Evolutionary conservation across 2,329 filamentous ascomycete species (phyloP).

Genomic region (Aspergillus carbonarius): DNA sequence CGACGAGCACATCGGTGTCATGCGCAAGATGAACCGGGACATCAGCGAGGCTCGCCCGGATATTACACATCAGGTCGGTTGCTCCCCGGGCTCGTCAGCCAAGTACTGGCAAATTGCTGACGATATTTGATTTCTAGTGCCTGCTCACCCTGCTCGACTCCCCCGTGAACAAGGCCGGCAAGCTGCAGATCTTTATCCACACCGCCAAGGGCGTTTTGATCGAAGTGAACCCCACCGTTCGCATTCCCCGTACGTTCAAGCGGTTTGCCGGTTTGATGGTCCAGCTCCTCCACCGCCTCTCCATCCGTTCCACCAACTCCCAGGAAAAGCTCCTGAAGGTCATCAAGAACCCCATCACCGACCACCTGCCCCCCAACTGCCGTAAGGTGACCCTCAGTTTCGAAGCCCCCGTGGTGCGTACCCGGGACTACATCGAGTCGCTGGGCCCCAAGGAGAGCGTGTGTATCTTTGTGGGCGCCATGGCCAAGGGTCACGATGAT

Average conservation of each 20-base stretch:
- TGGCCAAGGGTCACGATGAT: constrained; percentile 95
- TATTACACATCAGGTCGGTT: constrained; percentile 92
- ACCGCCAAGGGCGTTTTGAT: constrained; percentile 97
- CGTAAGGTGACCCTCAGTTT: constrained; percentile 97
- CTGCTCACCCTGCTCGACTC: constrained; percentile 95
- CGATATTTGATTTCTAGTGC: constrained; percentile 62
- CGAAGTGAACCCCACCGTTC: constrained; percentile 95
- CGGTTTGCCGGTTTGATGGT: constrained; percentile 99
- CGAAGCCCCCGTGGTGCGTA: constrained; percentile 81
- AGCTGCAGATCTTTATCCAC: constrained; percentile 97
- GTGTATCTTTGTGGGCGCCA: constrained; percentile 95
- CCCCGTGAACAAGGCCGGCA: constrained; percentile 96
- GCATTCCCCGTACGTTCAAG: constrained; percentile 97
- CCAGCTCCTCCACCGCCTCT: constrained; percentile 90
- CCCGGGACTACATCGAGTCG: constrained; percentile 82
- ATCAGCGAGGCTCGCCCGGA: constrained; percentile 97
- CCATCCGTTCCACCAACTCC: constrained; percentile 93
- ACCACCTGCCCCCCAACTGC: constrained; percentile 94
- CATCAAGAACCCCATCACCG: constrained; percentile 96
- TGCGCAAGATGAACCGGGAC: constrained; percentile 99
- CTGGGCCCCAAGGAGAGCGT: constrained; percentile 84
- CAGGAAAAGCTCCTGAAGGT: constrained; percentile 97
- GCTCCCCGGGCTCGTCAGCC: background rate
- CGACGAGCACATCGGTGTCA: constrained; percentile 97
- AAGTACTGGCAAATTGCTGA: background rate